phyloP scores from a whole-genome alignment of 2,329 filamentous ascomycete genomes.

The Trichoderma pleuroti region DNA sequence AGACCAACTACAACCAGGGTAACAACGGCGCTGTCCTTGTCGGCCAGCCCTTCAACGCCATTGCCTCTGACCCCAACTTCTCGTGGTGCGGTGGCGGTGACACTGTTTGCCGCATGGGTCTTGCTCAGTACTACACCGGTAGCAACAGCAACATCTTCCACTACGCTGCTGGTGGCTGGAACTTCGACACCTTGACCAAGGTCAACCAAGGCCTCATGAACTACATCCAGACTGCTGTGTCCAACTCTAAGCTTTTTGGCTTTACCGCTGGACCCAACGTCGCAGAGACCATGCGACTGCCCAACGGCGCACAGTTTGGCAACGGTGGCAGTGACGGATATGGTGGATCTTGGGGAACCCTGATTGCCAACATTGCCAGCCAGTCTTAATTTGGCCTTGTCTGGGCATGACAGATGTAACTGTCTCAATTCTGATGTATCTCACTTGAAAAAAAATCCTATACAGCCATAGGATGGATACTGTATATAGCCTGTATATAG shows the following conservation, averaged over 20 bases:
- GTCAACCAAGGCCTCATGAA: constrained; percentile 24
- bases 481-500: background rate
- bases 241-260: constrained; percentile 19
- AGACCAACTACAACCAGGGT: constrained; percentile 19
- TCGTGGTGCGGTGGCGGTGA: constrained; percentile 13
- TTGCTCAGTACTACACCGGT: constrained; percentile 18
- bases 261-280: constrained; percentile 22
- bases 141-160: constrained; percentile 20
- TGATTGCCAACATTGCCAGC: constrained; percentile 21
- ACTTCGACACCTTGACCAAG: constrained; percentile 18
- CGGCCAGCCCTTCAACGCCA: constrained; percentile 10
- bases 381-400: constrained; percentile 17
- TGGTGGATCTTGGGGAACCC: constrained; percentile 21
- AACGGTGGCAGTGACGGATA: constrained; percentile 21
- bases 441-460: constrained; percentile 10
- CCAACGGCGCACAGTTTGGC: constrained; percentile 20
- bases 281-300: constrained; percentile 19
- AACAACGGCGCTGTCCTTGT: constrained; percentile 5
- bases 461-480: background rate
- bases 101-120: constrained; percentile 16
- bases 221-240: constrained; percentile 19
- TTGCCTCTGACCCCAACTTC: constrained; percentile 14
- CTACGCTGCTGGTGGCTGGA: constrained; percentile 21
- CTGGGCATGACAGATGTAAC: background rate
- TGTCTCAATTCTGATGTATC: background rate